A percentile compares a stretch with the other conserved stretches of the same genome.
These are phyloP conservation scores for Coprinellus aureogranulatus DNA, from an alignment of 768 basidiomycete species.

Conservation along the genomic window DNA sequence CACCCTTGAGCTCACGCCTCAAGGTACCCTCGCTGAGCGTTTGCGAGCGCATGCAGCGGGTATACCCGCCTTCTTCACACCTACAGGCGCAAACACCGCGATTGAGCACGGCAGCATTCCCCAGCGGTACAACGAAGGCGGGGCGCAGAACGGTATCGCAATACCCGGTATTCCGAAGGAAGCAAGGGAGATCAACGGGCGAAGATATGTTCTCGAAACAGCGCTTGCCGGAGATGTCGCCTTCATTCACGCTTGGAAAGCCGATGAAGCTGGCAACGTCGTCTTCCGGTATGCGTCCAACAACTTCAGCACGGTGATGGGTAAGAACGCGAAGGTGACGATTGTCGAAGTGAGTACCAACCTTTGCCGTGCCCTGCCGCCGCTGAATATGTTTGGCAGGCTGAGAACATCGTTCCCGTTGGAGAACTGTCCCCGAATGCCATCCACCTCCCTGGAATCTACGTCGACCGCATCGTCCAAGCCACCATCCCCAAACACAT, in stretches of 20 bases:
- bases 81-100: conserved; percentile 83
- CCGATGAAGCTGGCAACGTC: conserved; percentile 86
- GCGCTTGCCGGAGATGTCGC: conserved; percentile 81
- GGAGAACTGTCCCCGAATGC: conserved; percentile 79
- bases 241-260: conserved; percentile 88
- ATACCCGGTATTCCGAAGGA: conserved; percentile 78
- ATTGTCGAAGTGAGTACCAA: conserved; percentile 73
- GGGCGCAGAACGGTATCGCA: conserved; percentile 65
- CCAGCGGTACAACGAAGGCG: conserved; percentile 73
- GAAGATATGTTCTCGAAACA: conserved; percentile 77
- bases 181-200: conserved; percentile 71
- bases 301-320: conserved; percentile 87
- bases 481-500: conserved; percentile 76
- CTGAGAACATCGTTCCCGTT: conserved; percentile 84
- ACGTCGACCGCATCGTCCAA: conserved; percentile 84
- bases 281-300: conserved; percentile 88
- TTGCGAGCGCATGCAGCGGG: conserved; percentile 87
- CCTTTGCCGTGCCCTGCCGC: neutral
- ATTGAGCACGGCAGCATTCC: conserved; percentile 80
- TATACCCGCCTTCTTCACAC: conserved; percentile 92
- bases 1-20: conserved; percentile 84
- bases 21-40: conserved; percentile 87
- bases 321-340: conserved; percentile 82
- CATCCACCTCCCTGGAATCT: conserved; percentile 82
- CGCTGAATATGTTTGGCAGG: conserved; percentile 50